phyloP scores from a whole-genome alignment of 768 basidiomycete genomes.

The Tremella fuciformis region DNA sequence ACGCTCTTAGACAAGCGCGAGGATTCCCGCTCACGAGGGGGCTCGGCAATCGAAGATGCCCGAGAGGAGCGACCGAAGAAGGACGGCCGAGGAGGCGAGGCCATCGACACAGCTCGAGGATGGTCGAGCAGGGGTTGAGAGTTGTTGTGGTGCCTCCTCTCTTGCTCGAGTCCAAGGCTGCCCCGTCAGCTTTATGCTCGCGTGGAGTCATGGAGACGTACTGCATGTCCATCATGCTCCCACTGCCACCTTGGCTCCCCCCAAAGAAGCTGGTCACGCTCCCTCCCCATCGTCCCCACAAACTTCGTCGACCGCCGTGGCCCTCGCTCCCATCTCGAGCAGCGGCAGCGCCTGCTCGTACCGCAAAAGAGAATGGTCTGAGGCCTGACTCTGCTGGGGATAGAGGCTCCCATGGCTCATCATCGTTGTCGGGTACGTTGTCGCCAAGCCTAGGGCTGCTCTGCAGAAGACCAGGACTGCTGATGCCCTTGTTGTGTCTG shows the following conservation, averaged over 20 bases:
- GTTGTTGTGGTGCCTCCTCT: conserved; percentile 37
- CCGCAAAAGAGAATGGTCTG: conserved; percentile 53
- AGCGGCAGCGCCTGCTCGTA: conserved; percentile 45
- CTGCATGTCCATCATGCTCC: conserved; percentile 55
- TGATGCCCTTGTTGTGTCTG: conserved; percentile 29
- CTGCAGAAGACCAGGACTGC: conserved; percentile 33
- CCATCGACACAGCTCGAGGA: conserved; percentile 48
- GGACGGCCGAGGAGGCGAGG: conserved; percentile 44
- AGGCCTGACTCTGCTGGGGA: conserved; percentile 34
- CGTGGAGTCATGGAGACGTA: conserved; percentile 28
- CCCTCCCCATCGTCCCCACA: conserved; percentile 48
- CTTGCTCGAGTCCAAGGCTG: conserved; percentile 51
- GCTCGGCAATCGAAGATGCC: conserved; percentile 23
- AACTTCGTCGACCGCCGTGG: conserved; percentile 41
- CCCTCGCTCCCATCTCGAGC: conserved; percentile 34
- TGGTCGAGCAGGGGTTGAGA: conserved; percentile 27
- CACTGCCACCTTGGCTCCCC: conserved; percentile 52
- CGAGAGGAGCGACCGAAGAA: conserved; percentile 46
- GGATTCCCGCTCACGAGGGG: conserved; percentile 10
- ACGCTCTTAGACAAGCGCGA: conserved; percentile 28
- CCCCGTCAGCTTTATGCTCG: neutral
- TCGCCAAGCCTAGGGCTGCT: conserved; percentile 10
- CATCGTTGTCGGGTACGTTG: conserved; percentile 12
- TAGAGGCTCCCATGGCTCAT: conserved; percentile 33
- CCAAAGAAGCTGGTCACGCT: conserved; percentile 52